Evolutionary conservation across 495 filamentous ascomycete genomes (phyloP).

Genomic region (Barbatosphaeria neglecta): DNA sequence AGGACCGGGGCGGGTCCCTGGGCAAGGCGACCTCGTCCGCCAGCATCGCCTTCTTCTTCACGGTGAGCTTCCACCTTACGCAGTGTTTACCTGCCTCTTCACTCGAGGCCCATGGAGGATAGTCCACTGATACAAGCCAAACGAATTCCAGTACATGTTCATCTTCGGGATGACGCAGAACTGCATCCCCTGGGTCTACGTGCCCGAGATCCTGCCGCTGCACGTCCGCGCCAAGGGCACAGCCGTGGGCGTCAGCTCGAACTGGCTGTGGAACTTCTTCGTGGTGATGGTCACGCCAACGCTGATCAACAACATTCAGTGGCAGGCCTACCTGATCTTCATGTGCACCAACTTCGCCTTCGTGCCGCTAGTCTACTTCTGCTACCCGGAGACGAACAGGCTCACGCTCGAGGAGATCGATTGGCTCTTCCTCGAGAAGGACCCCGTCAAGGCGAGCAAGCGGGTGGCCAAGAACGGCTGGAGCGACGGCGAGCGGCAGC

Average conservation of each 20-base stretch:
- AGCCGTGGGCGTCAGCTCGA: conserved; percentile 49
- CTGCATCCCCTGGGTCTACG: conserved; percentile 25
- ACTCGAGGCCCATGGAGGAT: background rate
- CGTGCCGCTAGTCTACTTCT: conserved; percentile 48
- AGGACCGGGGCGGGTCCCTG: conserved; percentile 3
- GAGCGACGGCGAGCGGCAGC: background rate
- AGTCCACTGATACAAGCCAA: background rate
- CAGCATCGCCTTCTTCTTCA: conserved; percentile 16
- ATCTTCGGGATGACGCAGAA: conserved; percentile 2
- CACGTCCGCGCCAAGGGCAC: conserved; percentile 50
- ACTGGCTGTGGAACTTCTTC: conserved; percentile 37
- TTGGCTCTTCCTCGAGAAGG: conserved; percentile 20
- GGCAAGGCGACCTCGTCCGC: conserved; percentile 2
- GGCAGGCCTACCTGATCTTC: conserved; percentile 35
- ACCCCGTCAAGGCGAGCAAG: background rate
- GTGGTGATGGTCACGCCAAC: conserved; percentile 36
- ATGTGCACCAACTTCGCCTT: conserved; percentile 42
- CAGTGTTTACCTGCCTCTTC: too few species aligned
- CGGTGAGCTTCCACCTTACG: conserved; percentile 14
- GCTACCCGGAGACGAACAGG: conserved; percentile 46
- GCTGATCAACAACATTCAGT: conserved; percentile 27
- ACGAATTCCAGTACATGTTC: conserved; percentile 1
- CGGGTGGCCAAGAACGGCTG: conserved; percentile 1
- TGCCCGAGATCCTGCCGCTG: conserved; percentile 53
- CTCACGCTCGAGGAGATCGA: conserved; percentile 33